Evolutionary conservation across 495 filamentous ascomycete genomes (phyloP).

Genomic region (Bacidia rubella): DNA sequence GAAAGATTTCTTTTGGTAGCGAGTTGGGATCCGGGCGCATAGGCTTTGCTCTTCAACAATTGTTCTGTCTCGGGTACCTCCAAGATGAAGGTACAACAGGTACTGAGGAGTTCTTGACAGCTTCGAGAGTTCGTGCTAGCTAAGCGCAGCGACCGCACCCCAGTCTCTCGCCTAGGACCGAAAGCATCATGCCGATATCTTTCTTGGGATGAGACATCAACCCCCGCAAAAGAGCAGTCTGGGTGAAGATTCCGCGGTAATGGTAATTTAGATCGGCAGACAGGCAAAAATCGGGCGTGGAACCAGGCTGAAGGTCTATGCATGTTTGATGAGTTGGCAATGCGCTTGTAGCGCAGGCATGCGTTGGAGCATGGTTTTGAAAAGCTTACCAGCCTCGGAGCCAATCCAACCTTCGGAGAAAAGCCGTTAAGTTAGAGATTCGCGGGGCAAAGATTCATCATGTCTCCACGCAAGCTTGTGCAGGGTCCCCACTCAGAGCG

Average conservation of each 20-base stretch:
- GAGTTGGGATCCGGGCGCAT: slow-evolving; percentile 1
- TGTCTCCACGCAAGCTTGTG: slow-evolving; percentile 2
- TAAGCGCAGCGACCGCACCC: slow-evolving; percentile 6
- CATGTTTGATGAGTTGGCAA: slow-evolving; percentile 87
- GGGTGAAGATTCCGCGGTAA: slow-evolving; percentile 6
- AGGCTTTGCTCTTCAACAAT: neutral
- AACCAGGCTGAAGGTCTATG: slow-evolving; percentile 30
- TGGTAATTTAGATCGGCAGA: slow-evolving; percentile 15
- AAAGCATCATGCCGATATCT: neutral
- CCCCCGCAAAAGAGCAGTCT: neutral
- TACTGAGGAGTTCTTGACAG: neutral
- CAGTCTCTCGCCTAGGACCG: neutral
- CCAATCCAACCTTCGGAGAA: slow-evolving; percentile 10
- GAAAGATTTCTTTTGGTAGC: neutral
- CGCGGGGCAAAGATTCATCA: neutral
- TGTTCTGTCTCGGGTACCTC: too few relatives aligned
- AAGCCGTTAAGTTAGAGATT: slow-evolving; percentile 1
- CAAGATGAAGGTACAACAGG: neutral
- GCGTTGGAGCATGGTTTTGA: slow-evolving; percentile 28
- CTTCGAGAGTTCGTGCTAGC: slow-evolving; percentile 6
- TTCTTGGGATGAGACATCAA: neutral
- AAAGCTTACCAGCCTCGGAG: slow-evolving; percentile 16
- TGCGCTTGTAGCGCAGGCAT: slow-evolving; percentile 53
- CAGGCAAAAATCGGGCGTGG: slow-evolving; percentile 19
- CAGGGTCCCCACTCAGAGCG: neutral